Percentiles rank a stretch among this genome's conserved stretches.
These are phyloP conservation scores for Cryptosporidium parvum DNA, from an alignment of 169 alveolate genomes.

Conservation along the genomic window DNA sequence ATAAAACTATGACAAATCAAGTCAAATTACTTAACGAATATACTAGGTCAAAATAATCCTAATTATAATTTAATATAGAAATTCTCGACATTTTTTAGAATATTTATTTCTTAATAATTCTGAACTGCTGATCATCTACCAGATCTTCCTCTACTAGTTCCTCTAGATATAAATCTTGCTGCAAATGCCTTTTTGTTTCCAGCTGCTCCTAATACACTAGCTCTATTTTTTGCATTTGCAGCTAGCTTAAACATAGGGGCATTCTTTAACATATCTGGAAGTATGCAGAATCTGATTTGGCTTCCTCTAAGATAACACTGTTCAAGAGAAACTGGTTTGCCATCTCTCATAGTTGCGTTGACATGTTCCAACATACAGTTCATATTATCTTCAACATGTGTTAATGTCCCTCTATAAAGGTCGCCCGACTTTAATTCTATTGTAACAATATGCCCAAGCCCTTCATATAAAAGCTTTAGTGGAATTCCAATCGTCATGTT, in stretches of 20 bases:
- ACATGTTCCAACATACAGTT: constrained; percentile 97
- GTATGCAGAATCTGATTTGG: constrained; percentile 94
- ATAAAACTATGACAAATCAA: neutral
- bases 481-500: constrained; percentile 96
- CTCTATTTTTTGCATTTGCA: constrained; percentile 82
- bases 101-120: neutral
- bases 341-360: constrained; percentile 95
- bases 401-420: constrained; percentile 95
- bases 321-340: constrained; percentile 93
- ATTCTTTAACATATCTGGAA: constrained; percentile 98
- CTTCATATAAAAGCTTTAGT: constrained; percentile 97
- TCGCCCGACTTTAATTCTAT: constrained; percentile 97
- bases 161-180: constrained; percentile 79
- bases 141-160: constrained; percentile 69
- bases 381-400: constrained; percentile 97
- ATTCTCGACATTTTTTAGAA: neutral
- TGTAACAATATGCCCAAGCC: constrained; percentile 98
- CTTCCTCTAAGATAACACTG: constrained; percentile 93
- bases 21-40: neutral
- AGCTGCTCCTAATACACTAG: constrained; percentile 83
- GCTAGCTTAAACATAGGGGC: constrained; percentile 98
- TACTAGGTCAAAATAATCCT: too few species aligned
- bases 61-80: neutral
- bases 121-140: neutral
- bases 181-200: constrained; percentile 84